Conservation (phyloP, 495 filamentous ascomycete genomes). For the Daldinia loculata region DNA sequence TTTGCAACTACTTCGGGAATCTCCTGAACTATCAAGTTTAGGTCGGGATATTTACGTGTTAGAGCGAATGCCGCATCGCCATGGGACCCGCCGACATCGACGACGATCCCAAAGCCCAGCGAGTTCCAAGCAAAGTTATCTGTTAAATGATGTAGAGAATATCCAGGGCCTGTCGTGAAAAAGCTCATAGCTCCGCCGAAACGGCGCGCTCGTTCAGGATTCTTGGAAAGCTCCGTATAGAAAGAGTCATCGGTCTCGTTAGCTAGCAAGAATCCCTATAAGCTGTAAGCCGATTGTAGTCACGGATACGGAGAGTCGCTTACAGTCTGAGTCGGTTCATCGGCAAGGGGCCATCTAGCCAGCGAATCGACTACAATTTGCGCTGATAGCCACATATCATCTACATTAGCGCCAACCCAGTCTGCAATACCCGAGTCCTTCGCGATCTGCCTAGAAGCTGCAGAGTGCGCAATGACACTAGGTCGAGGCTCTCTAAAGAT, state of each 20-base stretch:
- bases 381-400: constrained; percentile 38
- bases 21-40: constrained; percentile 39
- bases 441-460: constrained; percentile 48
- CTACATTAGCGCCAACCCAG: constrained; percentile 46
- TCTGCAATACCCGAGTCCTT: constrained; percentile 42
- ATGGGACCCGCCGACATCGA: constrained; percentile 48
- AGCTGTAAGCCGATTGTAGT: constrained; percentile 20
- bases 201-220: constrained; percentile 30
- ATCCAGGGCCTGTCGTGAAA: constrained; percentile 15
- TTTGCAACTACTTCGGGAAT: constrained; percentile 45
- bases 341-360: constrained; percentile 33
- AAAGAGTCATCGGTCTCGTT: constrained; percentile 46
- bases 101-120: constrained; percentile 19
- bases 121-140: constrained; percentile 35
- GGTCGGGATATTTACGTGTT: constrained; percentile 16
- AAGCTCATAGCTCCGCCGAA: constrained; percentile 36
- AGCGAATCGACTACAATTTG: constrained; percentile 38
- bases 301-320: background rate
- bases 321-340: constrained; percentile 24
- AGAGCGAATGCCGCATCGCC: constrained; percentile 16
- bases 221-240: constrained; percentile 42
- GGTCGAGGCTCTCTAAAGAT: constrained; percentile 43
- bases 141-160: constrained; percentile 19
- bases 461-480: constrained; percentile 39
- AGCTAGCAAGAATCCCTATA: constrained; percentile 48